Evolutionary conservation across 768 basidiomycete species (phyloP).

Genomic region (Rubroboletus satanas): DNA sequence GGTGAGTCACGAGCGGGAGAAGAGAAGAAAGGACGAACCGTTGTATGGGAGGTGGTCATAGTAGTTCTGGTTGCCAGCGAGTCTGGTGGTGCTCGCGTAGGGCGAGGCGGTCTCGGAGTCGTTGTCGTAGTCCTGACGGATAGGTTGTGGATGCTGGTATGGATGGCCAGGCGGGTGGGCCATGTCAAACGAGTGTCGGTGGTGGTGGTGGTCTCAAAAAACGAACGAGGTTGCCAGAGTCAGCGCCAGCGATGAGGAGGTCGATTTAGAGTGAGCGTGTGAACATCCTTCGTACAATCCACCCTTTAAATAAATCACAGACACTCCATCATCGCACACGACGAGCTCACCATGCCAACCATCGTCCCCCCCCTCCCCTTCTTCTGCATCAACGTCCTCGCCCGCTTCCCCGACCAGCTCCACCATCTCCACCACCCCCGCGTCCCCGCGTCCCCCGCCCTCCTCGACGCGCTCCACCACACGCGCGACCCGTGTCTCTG

Average conservation of each 20-base stretch:
- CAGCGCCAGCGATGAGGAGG: conserved; percentile 28
- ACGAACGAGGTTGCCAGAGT: conserved; percentile 7
- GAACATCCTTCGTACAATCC: conserved; percentile 7
- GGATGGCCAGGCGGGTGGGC: conserved; percentile 40
- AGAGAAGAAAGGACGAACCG: conserved; percentile 9
- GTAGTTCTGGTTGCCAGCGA: conserved; percentile 43
- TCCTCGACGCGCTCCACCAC: conserved; percentile 32
- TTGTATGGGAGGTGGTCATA: conserved; percentile 27
- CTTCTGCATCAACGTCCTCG: conserved; percentile 47
- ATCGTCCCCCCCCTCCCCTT: conserved; percentile 48
- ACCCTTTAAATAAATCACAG: neutral
- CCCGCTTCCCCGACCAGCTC: conserved; percentile 38
- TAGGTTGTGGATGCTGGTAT: conserved; percentile 28
- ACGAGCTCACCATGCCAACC: neutral
- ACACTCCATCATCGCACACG: neutral
- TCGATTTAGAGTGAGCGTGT: conserved; percentile 8
- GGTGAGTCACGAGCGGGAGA: neutral
- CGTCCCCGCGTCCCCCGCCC: conserved; percentile 42
- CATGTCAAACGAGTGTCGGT: conserved; percentile 29
- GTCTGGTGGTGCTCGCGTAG: conserved; percentile 55
- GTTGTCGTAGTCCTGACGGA: conserved; percentile 39
- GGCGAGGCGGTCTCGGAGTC: conserved; percentile 54
- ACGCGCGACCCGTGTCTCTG: conserved; percentile 56
- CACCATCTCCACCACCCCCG: conserved; percentile 33
- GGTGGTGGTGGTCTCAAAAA: conserved; percentile 6